phyloP scores from a whole-genome alignment of 1,284 basidiomycete genomes.

The Sphagnurus paluster region DNA sequence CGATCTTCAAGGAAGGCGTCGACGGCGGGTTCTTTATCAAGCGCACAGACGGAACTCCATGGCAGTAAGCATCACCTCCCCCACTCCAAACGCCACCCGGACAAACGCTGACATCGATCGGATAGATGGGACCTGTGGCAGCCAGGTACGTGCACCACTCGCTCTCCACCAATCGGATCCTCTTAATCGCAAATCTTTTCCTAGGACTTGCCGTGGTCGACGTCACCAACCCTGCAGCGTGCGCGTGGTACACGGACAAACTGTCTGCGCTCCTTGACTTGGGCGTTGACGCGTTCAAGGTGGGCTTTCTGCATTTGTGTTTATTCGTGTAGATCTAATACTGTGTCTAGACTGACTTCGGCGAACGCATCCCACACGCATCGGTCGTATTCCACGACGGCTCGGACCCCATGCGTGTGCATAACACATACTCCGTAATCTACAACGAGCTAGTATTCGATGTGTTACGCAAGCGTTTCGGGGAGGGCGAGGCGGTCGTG shows the following conservation, averaged over 20 bases:
- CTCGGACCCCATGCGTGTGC: constrained; percentile 67
- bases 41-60: constrained; percentile 64
- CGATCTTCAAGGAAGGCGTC: constrained; percentile 69
- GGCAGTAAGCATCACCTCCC: constrained; percentile 58
- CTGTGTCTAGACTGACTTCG: constrained; percentile 74
- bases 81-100: background rate
- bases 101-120: constrained; percentile 1
- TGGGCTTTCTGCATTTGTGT: constrained; percentile 20
- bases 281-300: constrained; percentile 74
- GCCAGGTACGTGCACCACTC: constrained; percentile 32
- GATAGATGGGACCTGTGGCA: constrained; percentile 75
- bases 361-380: constrained; percentile 62
- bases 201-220: constrained; percentile 64
- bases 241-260: constrained; percentile 66
- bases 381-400: constrained; percentile 65
- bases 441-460: constrained; percentile 75
- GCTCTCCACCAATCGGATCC: background rate
- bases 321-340: background rate
- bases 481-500: constrained; percentile 65
- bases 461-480: constrained; percentile 57
- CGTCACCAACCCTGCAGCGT: constrained; percentile 69
- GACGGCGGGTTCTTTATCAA: constrained; percentile 71
- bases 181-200: background rate
- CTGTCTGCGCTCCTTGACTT: constrained; percentile 62
- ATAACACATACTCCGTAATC: constrained; percentile 64